Conservation (phyloP, 139 green algal species). For the Chlorella sp. region DNA sequence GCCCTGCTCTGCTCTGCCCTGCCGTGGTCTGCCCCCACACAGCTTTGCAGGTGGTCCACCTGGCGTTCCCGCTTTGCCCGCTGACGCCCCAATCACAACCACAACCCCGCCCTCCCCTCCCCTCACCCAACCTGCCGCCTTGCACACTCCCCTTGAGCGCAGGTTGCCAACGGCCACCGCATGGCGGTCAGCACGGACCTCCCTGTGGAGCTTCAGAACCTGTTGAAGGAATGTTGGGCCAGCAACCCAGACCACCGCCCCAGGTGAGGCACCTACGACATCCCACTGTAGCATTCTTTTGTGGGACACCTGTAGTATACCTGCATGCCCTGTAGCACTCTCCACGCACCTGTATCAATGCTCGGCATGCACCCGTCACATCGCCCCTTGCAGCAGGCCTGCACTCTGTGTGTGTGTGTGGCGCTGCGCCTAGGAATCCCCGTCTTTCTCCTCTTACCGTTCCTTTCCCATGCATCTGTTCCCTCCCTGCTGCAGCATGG, state of each 20-base stretch:
- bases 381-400: too few species aligned
- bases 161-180: constrained; percentile 1
- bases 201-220: background rate
- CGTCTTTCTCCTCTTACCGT: background rate
- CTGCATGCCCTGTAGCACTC: too few species aligned
- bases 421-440: background rate
- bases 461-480: background rate
- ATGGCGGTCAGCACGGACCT: background rate
- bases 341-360: background rate
- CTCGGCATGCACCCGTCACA: too few species aligned
- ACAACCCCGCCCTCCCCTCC: background rate
- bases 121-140: background rate
- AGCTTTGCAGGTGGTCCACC: background rate
- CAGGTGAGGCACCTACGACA: background rate
- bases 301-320: background rate
- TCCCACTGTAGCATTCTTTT: too few species aligned
- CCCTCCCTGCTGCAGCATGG: background rate
- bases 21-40: background rate
- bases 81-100: background rate
- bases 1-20: background rate
- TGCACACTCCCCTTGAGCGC: background rate
- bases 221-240: background rate
- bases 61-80: background rate
- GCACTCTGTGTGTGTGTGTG: background rate
- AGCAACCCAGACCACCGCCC: background rate